These are phyloP conservation scores for Monilinia aucupariae DNA, from an alignment of 2,329 filamentous ascomycete genomes.

Conservation along the genomic window DNA sequence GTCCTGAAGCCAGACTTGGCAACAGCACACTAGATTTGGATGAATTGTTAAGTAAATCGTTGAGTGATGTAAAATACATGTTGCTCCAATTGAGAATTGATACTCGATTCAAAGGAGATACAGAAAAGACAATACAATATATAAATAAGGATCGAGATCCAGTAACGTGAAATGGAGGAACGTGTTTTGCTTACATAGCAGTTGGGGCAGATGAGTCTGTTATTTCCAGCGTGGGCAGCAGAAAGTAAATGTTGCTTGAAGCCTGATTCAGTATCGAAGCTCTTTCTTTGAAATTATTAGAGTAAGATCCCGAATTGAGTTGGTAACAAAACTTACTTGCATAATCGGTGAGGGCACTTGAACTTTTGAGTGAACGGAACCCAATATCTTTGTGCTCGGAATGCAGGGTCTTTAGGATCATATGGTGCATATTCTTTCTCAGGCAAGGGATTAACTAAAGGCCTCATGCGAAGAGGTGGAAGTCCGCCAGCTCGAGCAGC, in stretches of 20 bases:
- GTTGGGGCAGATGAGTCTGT: slow-evolving; percentile 20
- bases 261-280: slow-evolving; percentile 2
- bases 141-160: not conserved
- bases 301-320: not conserved
- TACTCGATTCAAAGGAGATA: too few relatives aligned
- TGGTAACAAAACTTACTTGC: slow-evolving; percentile 25
- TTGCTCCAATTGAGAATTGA: not conserved
- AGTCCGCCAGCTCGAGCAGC: slow-evolving; percentile 1
- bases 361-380: slow-evolving; percentile 24
- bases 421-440: slow-evolving; percentile 16
- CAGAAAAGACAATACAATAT: not conserved
- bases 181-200: not conserved
- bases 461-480: not conserved
- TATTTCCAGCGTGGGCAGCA: slow-evolving; percentile 36
- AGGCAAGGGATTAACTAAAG: slow-evolving; percentile 7
- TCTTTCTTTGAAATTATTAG: slow-evolving; percentile 20
- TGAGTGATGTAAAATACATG: not conserved
- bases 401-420: slow-evolving; percentile 24
- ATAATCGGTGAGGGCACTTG: slow-evolving; percentile 30
- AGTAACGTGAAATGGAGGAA: not conserved
- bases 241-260: slow-evolving; percentile 42
- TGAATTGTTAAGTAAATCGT: not conserved
- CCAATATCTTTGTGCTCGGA: slow-evolving; percentile 23
- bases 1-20: not conserved
- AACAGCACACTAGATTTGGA: not conserved